Conservation (phyloP, 305 asterid genomes). For the Stenogyne calaminthoides region DNA sequence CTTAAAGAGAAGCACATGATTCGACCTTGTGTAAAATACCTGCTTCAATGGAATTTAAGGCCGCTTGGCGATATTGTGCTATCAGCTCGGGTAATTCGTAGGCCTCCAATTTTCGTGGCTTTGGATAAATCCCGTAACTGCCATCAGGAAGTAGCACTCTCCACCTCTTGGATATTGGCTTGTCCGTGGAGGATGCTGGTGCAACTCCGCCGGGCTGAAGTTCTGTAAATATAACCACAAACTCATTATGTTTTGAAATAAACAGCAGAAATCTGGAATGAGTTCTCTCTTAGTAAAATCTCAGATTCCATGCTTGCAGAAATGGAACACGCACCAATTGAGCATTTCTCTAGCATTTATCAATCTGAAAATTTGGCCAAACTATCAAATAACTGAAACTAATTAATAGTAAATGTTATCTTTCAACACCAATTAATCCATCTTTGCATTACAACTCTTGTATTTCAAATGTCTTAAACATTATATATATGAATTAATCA, state of each 20-base stretch:
- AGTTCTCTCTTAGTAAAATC: neutral
- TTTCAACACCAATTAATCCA: no score
- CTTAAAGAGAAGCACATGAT: constrained; percentile 9
- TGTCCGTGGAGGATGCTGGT: constrained; percentile 79
- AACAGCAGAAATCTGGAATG: neutral
- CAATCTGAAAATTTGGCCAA: no score
- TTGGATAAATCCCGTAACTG: constrained; percentile 61
- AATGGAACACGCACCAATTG: no score
- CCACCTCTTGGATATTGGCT: constrained; percentile 90
- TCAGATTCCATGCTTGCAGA: no score
- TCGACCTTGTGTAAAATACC: constrained; percentile 40
- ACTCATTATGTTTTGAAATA: constrained; percentile 14
- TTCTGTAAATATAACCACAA: constrained; percentile 39
- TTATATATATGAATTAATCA: no score
- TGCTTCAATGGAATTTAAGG: constrained; percentile 87
- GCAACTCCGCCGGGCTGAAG: constrained; percentile 79
- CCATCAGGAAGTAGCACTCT: constrained; percentile 87
- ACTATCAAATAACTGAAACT: no score
- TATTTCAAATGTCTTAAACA: no score
- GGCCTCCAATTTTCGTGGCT: constrained; percentile 61
- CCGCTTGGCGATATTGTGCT: constrained; percentile 73
- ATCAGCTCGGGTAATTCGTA: constrained; percentile 61
- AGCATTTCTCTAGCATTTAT: no score
- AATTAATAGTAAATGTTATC: no score
- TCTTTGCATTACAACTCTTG: no score